Evolutionary conservation across 1,139 yeast species (phyloP).

Genomic region (Diutina ranongensis): DNA sequence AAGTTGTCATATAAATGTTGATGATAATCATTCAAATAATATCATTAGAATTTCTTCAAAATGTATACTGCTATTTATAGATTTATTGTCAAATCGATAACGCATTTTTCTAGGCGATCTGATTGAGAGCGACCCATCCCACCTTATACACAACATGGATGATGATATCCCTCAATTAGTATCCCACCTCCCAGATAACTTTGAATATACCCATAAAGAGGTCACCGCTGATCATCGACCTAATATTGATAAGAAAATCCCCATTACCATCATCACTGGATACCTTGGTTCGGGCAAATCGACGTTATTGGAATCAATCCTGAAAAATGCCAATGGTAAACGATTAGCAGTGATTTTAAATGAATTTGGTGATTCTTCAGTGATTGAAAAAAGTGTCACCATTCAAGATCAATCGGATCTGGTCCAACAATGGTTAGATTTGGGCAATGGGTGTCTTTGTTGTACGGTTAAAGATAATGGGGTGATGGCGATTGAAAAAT

Average conservation of each 20-base stretch:
- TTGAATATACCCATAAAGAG: constrained; percentile 6
- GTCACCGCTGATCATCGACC: constrained; percentile 7
- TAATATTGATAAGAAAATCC: constrained; percentile 39
- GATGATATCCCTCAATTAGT: constrained; percentile 48
- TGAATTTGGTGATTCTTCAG: constrained; percentile 83
- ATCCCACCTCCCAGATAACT: constrained; percentile 16
- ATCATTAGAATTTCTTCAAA: too few species aligned
- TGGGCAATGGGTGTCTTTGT: constrained; percentile 94
- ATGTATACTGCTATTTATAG: too few species aligned
- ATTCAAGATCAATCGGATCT: constrained; percentile 43
- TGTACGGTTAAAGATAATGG: constrained; percentile 95
- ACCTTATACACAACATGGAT: constrained; percentile 11
- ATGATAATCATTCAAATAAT: too few species aligned
- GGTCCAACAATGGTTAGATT: constrained; percentile 89
- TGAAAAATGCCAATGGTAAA: constrained; percentile 47
- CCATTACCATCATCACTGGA: constrained; percentile 89
- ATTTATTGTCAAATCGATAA: too few species aligned
- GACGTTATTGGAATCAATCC: constrained; percentile 66
- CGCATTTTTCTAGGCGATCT: too few species aligned
- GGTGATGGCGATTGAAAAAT: constrained; percentile 83
- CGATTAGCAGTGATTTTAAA: constrained; percentile 83
- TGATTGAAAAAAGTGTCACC: constrained; percentile 78
- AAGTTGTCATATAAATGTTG: too few species aligned
- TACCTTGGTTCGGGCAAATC: constrained; percentile 94
- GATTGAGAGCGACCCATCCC: too few species aligned